Evolutionary conservation across 2,329 filamentous ascomycete genomes (phyloP).

Genomic region (Sclerotinia sclerotiorum): DNA sequence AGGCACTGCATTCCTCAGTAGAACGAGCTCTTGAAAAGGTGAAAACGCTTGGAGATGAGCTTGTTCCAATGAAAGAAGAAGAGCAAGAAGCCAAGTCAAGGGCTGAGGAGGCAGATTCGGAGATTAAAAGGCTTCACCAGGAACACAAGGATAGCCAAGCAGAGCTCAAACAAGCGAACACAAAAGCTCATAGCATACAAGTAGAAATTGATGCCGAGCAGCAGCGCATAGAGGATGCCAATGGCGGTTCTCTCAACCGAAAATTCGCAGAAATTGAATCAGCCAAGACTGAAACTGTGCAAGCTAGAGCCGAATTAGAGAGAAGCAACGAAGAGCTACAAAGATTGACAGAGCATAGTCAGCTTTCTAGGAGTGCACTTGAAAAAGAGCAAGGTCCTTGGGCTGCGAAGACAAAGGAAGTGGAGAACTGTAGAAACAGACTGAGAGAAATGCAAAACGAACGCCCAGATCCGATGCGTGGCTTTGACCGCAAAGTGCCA

Average conservation of each 20-base stretch:
- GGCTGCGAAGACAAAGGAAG: constrained; percentile 53
- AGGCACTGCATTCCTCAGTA: constrained; percentile 41
- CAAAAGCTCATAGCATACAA: constrained; percentile 48
- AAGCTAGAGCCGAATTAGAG: constrained; percentile 46
- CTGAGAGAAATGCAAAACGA: constrained; percentile 55
- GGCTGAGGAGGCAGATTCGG: constrained; percentile 53
- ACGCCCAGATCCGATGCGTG: constrained; percentile 59
- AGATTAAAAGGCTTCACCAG: constrained; percentile 54
- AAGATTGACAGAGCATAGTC: constrained; percentile 40
- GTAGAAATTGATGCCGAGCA: constrained; percentile 56
- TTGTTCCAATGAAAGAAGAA: constrained; percentile 48
- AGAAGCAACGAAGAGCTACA: constrained; percentile 45
- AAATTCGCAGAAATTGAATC: constrained; percentile 60
- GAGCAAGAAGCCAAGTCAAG: constrained; percentile 51
- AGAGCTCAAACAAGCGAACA: constrained; percentile 55
- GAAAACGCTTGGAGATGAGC: constrained; percentile 33
- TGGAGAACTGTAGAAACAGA: constrained; percentile 51
- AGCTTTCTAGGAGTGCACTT: constrained; percentile 40
- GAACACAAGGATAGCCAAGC: constrained; percentile 66
- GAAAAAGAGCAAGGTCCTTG: constrained; percentile 41
- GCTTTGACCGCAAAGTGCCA: constrained; percentile 63
- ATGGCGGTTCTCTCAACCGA: constrained; percentile 66
- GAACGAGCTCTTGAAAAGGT: constrained; percentile 38
- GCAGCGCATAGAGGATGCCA: constrained; percentile 62
- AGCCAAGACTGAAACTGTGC: constrained; percentile 51